Evolutionary conservation across 2,329 filamentous ascomycete species (phyloP).

Genomic region (Diaporthe australafricana): DNA sequence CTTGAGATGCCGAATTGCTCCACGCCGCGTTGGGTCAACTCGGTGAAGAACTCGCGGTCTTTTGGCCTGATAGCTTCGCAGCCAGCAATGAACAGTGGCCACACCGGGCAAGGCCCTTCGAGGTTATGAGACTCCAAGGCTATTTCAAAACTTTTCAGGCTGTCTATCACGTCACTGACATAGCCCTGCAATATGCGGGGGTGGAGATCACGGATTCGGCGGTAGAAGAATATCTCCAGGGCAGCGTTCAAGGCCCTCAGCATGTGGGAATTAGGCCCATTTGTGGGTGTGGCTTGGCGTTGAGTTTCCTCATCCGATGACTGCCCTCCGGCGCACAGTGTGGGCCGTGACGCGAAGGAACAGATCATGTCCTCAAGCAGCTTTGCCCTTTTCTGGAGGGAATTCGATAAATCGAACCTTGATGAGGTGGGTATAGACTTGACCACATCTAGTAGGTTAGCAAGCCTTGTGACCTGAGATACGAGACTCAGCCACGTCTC

Average conservation of each 20-base stretch:
- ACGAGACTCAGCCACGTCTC: slow-evolving; percentile 14
- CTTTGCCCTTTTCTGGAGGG: slow-evolving; percentile 5
- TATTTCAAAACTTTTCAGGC: not conserved
- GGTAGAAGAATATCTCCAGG: slow-evolving; percentile 8
- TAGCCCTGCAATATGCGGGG: slow-evolving; percentile 10
- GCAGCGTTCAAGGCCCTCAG: slow-evolving; percentile 3
- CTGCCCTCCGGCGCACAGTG: too few species aligned
- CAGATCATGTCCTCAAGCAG: slow-evolving; percentile 3
- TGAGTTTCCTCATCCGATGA: not conserved
- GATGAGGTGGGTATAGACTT: not conserved
- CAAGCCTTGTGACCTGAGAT: slow-evolving; percentile 3
- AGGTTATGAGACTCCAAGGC: not conserved
- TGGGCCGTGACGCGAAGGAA: not conserved
- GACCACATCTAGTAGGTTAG: not conserved
- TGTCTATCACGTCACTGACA: not conserved
- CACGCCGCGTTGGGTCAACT: not conserved
- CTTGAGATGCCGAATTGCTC: not conserved
- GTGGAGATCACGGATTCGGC: slow-evolving; percentile 3
- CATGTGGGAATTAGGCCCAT: not conserved
- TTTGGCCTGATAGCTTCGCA: slow-evolving; percentile 1
- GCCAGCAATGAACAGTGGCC: not conserved
- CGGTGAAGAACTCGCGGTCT: not conserved
- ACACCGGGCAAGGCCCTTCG: not conserved
- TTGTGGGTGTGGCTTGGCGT: not conserved
- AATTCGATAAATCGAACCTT: not conserved